Evolutionary conservation across 2,329 filamentous ascomycete species (phyloP).

Genomic region (Rhynchosporium agropyri): DNA sequence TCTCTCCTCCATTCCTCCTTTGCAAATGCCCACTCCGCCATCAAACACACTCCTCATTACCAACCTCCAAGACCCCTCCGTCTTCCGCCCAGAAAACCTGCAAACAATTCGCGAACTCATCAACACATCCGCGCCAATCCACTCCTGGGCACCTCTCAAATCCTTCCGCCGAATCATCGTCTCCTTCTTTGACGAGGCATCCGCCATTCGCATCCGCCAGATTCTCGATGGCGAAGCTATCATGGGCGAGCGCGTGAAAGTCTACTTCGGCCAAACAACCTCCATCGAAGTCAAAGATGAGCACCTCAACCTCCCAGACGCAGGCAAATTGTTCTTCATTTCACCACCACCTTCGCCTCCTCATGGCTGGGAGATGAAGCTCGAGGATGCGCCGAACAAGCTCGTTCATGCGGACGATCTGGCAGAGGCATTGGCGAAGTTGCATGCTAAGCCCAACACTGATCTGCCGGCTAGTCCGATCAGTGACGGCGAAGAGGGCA

Average conservation of each 20-base stretch:
- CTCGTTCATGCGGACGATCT: slow-evolving; percentile 70
- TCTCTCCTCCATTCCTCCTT: slow-evolving; percentile 70
- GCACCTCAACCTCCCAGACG: slow-evolving; percentile 67
- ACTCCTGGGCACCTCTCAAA: slow-evolving; percentile 79
- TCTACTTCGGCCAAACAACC: slow-evolving; percentile 69
- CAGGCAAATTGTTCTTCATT: slow-evolving; percentile 74
- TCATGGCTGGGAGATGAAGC: slow-evolving; percentile 68
- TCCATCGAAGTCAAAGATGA: slow-evolving; percentile 56
- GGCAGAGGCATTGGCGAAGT: slow-evolving; percentile 64
- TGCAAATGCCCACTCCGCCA: slow-evolving; percentile 71
- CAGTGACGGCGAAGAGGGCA: slow-evolving; percentile 41
- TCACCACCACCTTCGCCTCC: slow-evolving; percentile 69
- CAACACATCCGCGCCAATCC: slow-evolving; percentile 68
- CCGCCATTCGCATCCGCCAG: slow-evolving; percentile 70
- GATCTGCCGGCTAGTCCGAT: slow-evolving; percentile 48
- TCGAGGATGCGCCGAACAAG: slow-evolving; percentile 72
- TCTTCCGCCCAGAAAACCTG: slow-evolving; percentile 75
- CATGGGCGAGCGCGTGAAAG: slow-evolving; percentile 67
- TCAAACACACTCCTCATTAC: slow-evolving; percentile 86
- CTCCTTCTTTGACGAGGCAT: slow-evolving; percentile 71
- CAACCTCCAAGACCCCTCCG: slow-evolving; percentile 71
- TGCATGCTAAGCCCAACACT: slow-evolving; percentile 51
- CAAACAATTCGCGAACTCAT: slow-evolving; percentile 74
- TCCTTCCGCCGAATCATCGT: slow-evolving; percentile 81
- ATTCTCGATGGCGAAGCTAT: slow-evolving; percentile 75